phyloP scores from a whole-genome alignment of 2,329 filamentous ascomycete species.

The Beauveria varroae region DNA sequence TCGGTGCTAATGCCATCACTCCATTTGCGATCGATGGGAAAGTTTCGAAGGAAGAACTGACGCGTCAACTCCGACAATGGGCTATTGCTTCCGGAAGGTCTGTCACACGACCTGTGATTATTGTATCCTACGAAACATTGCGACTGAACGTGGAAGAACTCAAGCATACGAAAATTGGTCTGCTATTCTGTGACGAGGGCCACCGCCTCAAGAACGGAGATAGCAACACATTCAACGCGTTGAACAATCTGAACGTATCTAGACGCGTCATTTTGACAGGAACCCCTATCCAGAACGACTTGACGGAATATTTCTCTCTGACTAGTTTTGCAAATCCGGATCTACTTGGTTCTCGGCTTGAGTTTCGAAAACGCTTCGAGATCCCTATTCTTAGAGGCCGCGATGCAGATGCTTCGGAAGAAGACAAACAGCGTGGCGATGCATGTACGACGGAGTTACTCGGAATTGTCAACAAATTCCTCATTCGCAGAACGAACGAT shows the following conservation, averaged over 20 bases:
- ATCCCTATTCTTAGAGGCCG: constrained; percentile 85
- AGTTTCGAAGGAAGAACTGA: constrained; percentile 88
- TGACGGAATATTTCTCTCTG: constrained; percentile 95
- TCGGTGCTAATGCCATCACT: constrained; percentile 81
- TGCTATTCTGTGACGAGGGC: constrained; percentile 93
- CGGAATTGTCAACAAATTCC: constrained; percentile 89
- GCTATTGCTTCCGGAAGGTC: constrained; percentile 83
- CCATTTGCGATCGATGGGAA: constrained; percentile 97
- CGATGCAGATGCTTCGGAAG: constrained; percentile 81
- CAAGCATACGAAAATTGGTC: constrained; percentile 79
- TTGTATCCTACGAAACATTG: constrained; percentile 95
- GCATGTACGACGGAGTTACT: constrained; percentile 76
- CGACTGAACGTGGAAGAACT: constrained; percentile 86
- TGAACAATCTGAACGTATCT: constrained; percentile 85
- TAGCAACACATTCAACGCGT: constrained; percentile 85
- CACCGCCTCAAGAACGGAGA: constrained; percentile 96
- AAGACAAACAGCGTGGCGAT: constrained; percentile 74
- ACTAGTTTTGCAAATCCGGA: constrained; percentile 96
- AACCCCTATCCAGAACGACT: constrained; percentile 94
- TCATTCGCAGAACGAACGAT: constrained; percentile 95
- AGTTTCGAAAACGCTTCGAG: constrained; percentile 92
- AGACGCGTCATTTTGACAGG: constrained; percentile 91
- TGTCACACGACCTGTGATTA: constrained; percentile 86
- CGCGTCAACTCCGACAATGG: constrained; percentile 87
- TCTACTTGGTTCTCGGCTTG: constrained; percentile 76